A percentile compares a stretch with the other conserved stretches of the same genome.
Evolutionary conservation across 305 asterid genomes (phyloP).

Genomic region (Solanum chacoense): DNA sequence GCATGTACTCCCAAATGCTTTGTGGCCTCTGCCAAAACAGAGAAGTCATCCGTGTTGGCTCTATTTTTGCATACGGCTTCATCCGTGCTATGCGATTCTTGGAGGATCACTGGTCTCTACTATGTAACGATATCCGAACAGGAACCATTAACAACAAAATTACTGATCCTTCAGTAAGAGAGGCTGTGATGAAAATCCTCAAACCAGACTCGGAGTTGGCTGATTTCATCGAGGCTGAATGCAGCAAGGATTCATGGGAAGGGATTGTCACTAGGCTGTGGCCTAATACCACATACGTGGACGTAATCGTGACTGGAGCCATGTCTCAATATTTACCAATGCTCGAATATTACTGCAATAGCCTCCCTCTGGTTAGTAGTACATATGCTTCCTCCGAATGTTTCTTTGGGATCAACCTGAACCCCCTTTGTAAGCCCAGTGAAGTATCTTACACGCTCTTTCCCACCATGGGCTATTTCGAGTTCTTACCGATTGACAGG

Average conservation of each 20-base stretch:
- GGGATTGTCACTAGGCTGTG: slow-evolving; percentile 33
- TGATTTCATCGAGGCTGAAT: slow-evolving; percentile 24
- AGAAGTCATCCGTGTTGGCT: slow-evolving; percentile 27
- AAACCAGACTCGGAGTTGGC: slow-evolving; percentile 23
- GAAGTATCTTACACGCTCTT: slow-evolving; percentile 27
- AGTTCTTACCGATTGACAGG: slow-evolving; percentile 20
- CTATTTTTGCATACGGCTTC: slow-evolving; percentile 30
- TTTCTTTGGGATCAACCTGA: slow-evolving; percentile 26
- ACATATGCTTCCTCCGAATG: slow-evolving; percentile 26
- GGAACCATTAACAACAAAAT: slow-evolving; percentile 18
- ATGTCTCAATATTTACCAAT: slow-evolving; percentile 29
- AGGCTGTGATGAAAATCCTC: slow-evolving; percentile 23
- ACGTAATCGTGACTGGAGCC: slow-evolving; percentile 20
- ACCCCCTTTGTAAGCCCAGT: slow-evolving; percentile 25
- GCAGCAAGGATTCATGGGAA: slow-evolving; percentile 27
- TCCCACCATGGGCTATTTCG: slow-evolving; percentile 28
- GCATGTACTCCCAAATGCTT: slow-evolving; percentile 41
- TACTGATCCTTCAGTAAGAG: slow-evolving; percentile 19
- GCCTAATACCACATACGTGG: slow-evolving; percentile 27
- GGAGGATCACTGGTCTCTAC: slow-evolving; percentile 25
- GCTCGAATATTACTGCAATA: slow-evolving; percentile 23
- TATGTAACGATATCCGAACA: slow-evolving; percentile 25
- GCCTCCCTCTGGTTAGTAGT: slow-evolving; percentile 17
- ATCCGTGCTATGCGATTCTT: slow-evolving; percentile 32
- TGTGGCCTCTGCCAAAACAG: slow-evolving; percentile 21